A percentile compares a stretch with the other conserved stretches of the same genome.
Conservation (phyloP, 257 asterid species). For the Petrea volubilis region DNA sequence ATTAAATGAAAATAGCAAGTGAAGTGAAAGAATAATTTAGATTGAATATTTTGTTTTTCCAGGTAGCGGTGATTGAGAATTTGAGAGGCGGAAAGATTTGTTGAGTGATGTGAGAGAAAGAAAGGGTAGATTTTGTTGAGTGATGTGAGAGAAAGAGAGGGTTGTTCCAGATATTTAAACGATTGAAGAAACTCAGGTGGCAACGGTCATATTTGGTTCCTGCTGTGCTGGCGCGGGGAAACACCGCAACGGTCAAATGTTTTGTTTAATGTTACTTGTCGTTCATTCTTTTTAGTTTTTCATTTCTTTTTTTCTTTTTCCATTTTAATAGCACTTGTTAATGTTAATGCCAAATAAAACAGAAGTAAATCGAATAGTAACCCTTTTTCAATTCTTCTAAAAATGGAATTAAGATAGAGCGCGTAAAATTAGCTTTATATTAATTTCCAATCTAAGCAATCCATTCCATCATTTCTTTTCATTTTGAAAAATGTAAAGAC, state of each 20-base stretch:
- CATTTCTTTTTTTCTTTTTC: too few relatives aligned
- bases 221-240: slow-evolving; percentile 15
- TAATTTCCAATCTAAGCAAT: too few relatives aligned
- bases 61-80: slow-evolving; percentile 2
- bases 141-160: slow-evolving; percentile 23
- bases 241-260: slow-evolving; percentile 37
- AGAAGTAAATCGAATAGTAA: too few relatives aligned
- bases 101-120: not conserved
- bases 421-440: too few relatives aligned
- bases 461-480: too few relatives aligned
- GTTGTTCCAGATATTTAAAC: slow-evolving; percentile 52
- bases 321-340: too few relatives aligned
- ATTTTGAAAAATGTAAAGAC: too few relatives aligned
- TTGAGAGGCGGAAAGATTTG: not conserved
- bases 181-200: slow-evolving; percentile 19
- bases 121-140: slow-evolving; percentile 23
- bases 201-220: slow-evolving; percentile 78
- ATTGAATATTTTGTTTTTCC: not conserved
- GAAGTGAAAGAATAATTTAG: not conserved
- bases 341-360: too few relatives aligned
- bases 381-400: too few relatives aligned
- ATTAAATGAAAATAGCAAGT: not conserved
- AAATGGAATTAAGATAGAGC: too few relatives aligned
- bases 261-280: not conserved
- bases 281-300: not conserved